Evolutionary conservation across 441 rosid species (phyloP).

Genomic region (Erodium trifolium): DNA sequence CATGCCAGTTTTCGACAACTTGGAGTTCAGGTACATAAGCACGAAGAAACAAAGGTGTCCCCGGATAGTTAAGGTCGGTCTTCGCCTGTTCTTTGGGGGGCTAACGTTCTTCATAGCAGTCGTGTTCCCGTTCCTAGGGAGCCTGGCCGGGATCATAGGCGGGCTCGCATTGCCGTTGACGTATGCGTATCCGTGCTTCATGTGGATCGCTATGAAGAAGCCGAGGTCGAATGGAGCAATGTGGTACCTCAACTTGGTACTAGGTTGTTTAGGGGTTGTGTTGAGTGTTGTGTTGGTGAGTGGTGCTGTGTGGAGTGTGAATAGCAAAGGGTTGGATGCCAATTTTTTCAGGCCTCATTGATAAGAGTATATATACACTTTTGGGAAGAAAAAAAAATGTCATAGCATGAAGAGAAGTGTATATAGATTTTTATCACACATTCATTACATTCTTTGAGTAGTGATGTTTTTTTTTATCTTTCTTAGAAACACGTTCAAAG

Average conservation of each 20-base stretch:
- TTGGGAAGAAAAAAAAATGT: background rate
- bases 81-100: conserved; percentile 40
- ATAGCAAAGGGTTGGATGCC: conserved; percentile 33
- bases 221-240: conserved; percentile 8
- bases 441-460: too few species aligned
- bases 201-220: conserved; percentile 37
- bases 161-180: conserved; percentile 40
- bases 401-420: too few species aligned
- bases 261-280: conserved; percentile 36
- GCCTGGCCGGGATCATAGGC: conserved; percentile 38
- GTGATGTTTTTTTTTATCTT: too few species aligned
- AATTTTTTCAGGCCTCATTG: conserved; percentile 40
- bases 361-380: background rate
- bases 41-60: conserved; percentile 26
- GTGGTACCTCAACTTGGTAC: conserved; percentile 38
- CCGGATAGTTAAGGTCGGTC: conserved; percentile 19
- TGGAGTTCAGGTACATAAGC: conserved; percentile 27
- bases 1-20: conserved; percentile 46
- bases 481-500: too few species aligned
- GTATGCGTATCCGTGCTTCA: conserved; percentile 47
- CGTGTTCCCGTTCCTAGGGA: conserved; percentile 41
- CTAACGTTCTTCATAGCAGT: conserved; percentile 34
- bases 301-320: conserved; percentile 36
- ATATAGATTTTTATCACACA: too few species aligned
- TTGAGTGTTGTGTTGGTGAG: conserved; percentile 25